Base-by-base conservation (phyloP, 352 stramenopile species). In the Globisporangium nodosum region DNA sequence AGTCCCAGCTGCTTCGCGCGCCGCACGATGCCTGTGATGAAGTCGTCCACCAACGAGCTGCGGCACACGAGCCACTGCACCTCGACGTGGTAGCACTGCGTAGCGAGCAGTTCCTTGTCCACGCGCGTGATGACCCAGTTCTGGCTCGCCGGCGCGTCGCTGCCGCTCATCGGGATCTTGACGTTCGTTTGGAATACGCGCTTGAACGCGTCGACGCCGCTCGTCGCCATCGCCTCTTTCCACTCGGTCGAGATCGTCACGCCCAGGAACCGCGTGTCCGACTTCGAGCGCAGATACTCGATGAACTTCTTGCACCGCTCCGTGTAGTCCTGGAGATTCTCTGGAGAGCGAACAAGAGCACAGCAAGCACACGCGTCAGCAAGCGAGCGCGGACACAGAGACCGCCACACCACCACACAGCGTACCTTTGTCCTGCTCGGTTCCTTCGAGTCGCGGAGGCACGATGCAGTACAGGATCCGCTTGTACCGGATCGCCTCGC, bases 61-160 rank as follows among this genome's bases (percentile, higher is more conserved):
- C 81, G 80, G 52, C 85, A 94, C 63, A 91, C 82, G 30, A 92
- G 76, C 85, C 85, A 94, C 60, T 92, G 85, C 31, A 94, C 79
- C 63, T 94, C 82, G 1, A 94, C 59, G 74, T 94, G 85, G 54
- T 82, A 94, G 66, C 80, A 90, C 48, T 66, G 81, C 48, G 78
- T 79, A 9, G 70, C 59, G 50, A 81, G 49, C 24, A 91, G 63
- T 45, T 92, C 84, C 40, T 73, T 88, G 57, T 94, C 84, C n/a
- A 90, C 69, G 50, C 85, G 81, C 24, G 72, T 70, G 52, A 90
- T 86, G 33, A 94, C 64, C 85, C 85, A 94, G 54, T 94, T 90
- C 64, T 94, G 84, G 45, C 83, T 88, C 37, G 71, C 83, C 18
- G 84, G 74, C 16, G 76, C 73, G 56, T 94, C 81, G 30, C 66